Percentiles rank a stretch among this genome's conserved stretches.
phyloP scores from a whole-genome alignment of 192 early-diverging fungal species.

The Phycomyces blakesleeanus region DNA sequence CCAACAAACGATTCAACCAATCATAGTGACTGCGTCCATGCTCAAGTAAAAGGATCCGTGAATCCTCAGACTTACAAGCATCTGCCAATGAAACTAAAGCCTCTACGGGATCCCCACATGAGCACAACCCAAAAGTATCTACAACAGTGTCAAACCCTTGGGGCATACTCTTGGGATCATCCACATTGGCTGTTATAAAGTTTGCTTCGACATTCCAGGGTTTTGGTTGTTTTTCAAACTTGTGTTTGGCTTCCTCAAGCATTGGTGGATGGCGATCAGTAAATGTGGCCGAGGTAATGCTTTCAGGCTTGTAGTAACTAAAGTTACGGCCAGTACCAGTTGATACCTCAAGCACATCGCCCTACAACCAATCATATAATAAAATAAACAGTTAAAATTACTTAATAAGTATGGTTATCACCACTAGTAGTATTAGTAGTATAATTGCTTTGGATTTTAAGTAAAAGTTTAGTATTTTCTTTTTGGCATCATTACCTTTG shows the following conservation, averaged over 20 bases:
- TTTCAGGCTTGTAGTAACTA: constrained; percentile 42
- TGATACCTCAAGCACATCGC: constrained; percentile 57
- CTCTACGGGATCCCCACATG: constrained; percentile 47
- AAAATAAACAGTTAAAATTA: too few species aligned
- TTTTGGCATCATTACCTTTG: constrained; percentile 38
- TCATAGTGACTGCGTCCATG: constrained; percentile 55
- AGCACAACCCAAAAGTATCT: constrained; percentile 67
- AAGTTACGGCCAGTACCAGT: constrained; percentile 66
- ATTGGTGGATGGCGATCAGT: constrained; percentile 50
- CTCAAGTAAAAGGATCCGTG: constrained; percentile 58
- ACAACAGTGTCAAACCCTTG: constrained; percentile 58
- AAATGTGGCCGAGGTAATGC: constrained; percentile 43
- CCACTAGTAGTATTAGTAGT: background rate
- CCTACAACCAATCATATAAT: constrained; percentile 35
- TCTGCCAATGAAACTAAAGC: constrained; percentile 47
- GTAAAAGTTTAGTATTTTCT: too few species aligned
- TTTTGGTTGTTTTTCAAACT: constrained; percentile 23
- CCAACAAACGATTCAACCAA: constrained; percentile 55
- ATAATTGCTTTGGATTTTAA: too few species aligned
- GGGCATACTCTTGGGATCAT: constrained; percentile 21
- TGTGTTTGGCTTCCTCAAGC: constrained; percentile 44
- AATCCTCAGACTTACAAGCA: constrained; percentile 33
- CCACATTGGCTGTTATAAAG: constrained; percentile 38
- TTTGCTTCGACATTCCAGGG: background rate
- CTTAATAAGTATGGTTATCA: background rate